Evolutionary conservation across 495 filamentous ascomycete genomes (phyloP).

Genomic region (Durotheca rogersii): DNA sequence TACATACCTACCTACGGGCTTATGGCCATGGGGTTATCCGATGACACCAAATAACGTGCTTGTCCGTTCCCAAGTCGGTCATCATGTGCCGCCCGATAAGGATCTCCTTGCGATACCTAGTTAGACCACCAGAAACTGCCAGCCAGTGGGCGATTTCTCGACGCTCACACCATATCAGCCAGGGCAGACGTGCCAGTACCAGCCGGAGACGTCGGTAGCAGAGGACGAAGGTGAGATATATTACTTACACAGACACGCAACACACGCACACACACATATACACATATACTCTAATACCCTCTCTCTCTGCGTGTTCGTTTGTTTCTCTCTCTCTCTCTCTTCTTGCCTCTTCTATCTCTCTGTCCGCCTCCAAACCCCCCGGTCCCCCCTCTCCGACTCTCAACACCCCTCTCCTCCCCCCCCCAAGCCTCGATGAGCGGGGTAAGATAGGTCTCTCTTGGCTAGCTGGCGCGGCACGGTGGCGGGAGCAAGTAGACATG

Average conservation of each 20-base stretch:
- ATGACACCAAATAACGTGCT: conserved; percentile 31
- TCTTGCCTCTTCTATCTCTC: too few species aligned
- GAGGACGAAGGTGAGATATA: too few species aligned
- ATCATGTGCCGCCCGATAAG: conserved; percentile 17
- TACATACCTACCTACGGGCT: neutral
- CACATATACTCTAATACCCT: too few species aligned
- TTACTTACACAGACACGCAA: too few species aligned
- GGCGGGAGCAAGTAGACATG: conserved; percentile 10
- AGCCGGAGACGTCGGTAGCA: too few species aligned
- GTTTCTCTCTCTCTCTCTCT: too few species aligned
- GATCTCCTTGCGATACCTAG: conserved; percentile 3
- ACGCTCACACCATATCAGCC: conserved; percentile 1
- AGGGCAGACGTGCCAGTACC: conserved; percentile 20
- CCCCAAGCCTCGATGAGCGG: neutral
- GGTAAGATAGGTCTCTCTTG: too few species aligned
- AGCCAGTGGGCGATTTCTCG: neutral
- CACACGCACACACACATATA: too few species aligned
- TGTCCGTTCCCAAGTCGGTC: conserved; percentile 16
- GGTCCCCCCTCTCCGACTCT: too few species aligned
- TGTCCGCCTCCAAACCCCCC: too few species aligned
- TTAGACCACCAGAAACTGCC: neutral
- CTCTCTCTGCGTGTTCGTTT: too few species aligned
- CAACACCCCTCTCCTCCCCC: neutral
- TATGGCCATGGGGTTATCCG: conserved; percentile 3
- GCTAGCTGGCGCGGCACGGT: too few species aligned